Evolutionary conservation across 345 rosid species (phyloP).

Genomic region (Salix koriyanagi): DNA sequence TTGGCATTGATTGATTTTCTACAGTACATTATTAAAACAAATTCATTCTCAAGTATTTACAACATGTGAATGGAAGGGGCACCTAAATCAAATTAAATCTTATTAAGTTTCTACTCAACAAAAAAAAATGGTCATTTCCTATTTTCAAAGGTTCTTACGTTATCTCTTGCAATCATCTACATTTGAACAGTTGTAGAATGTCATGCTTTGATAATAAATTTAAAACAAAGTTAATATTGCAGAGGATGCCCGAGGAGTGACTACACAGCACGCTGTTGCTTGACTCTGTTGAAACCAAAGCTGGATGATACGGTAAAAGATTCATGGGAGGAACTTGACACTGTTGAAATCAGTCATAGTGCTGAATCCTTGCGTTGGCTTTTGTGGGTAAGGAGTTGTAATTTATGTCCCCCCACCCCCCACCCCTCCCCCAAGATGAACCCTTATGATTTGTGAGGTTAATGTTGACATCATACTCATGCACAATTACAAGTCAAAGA

Average conservation of each 20-base stretch:
- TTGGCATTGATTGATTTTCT: no score
- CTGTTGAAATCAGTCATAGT: conserved; percentile 63
- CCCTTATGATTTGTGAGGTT: not conserved
- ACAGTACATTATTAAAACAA: no score
- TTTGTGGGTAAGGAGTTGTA: conserved; percentile 64
- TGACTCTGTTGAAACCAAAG: conserved; percentile 68
- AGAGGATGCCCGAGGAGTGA: conserved; percentile 80
- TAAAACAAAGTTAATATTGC: conserved; percentile 74
- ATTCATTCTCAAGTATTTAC: no score
- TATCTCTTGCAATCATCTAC: not conserved
- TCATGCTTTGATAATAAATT: conserved; percentile 44
- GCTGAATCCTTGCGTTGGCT: conserved; percentile 84
- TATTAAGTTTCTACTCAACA: no score
- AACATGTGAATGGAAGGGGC: no score
- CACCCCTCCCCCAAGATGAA: no score
- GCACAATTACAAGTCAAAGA: no score
- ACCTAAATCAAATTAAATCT: no score
- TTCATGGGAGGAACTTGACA: conserved; percentile 88
- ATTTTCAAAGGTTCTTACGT: not conserved
- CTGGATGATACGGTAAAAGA: conserved; percentile 61
- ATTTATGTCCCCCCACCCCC: not conserved
- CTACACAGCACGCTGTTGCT: conserved; percentile 60
- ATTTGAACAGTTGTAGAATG: conserved; percentile 20
- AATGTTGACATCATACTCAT: not conserved
- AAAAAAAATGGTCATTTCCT: no score